Base-by-base conservation (phyloP, 345 rosid genomes). In the Tarenaya hassleriana region DNA sequence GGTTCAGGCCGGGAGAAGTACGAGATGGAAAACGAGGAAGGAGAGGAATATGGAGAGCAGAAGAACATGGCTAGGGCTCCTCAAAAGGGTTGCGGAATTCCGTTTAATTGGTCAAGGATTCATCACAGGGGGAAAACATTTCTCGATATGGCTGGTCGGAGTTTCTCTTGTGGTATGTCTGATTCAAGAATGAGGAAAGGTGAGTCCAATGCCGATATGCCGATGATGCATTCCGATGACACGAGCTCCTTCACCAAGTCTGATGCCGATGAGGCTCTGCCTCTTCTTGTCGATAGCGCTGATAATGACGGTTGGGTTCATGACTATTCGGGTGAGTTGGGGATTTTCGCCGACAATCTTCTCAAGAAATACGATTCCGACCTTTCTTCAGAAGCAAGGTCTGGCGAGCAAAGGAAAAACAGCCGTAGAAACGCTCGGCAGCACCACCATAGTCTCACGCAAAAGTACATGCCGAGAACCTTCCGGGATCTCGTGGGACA, bases 61-160 rank as follows among this genome's bases (percentile, higher is more conserved):
- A 75, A 35, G 52, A 34, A 67, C 61, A 83, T 88, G 62, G 64
- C 61, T 5, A 61, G 71, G 59, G 91, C 69, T 46, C 97, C 95
- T 1, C 67, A 77, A 66, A 92, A 88, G 50, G 89, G 94, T 34
- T 94, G 99, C 69, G 99, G 98, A 39, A 74, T 94, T 41, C 97
- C 95, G 0, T 94, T 83, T 79, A 94, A 94, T 56, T 94, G 99
- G 99, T 94, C 99, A 5, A 78, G 94, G 59, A 88, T 94, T 60
- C 99, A 94, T 68, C 72, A 83, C 16, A 69, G 91, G 62, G 83
- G 99, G 33, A 86, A 69, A 62, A 94, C 71, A 12, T 73, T 94
- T 59, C 77, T 94, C 7, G 97, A 94, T 71, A 78, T 68, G 64
- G 99, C 99, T 16, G 99, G 99, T 32, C 71, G 94, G 73, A 88